Conservation (phyloP, 2,329 filamentous ascomycete species). For the Cladobotryum protrusum region DNA sequence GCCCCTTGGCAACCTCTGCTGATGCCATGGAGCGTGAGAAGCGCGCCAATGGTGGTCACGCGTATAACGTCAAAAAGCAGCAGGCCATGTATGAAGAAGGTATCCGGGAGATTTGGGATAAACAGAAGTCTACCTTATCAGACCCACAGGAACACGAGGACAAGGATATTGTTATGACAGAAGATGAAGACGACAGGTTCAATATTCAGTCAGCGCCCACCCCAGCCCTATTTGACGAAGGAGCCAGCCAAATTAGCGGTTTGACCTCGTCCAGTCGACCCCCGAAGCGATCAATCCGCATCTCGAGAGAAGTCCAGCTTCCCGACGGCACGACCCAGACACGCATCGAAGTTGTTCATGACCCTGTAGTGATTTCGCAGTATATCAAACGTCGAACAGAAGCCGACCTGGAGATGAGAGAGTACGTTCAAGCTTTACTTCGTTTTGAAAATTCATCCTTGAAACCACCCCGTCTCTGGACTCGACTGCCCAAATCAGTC, state of each 20-base stretch:
- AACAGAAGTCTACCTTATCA: slow-evolving; percentile 72
- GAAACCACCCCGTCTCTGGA: slow-evolving; percentile 14
- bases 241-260: slow-evolving; percentile 69
- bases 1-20: slow-evolving; percentile 60
- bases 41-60: slow-evolving; percentile 85
- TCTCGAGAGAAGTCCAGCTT: slow-evolving; percentile 56
- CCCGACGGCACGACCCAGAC: slow-evolving; percentile 49
- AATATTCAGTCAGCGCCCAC: slow-evolving; percentile 66
- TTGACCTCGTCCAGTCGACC: slow-evolving; percentile 59
- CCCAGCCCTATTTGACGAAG: slow-evolving; percentile 67
- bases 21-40: slow-evolving; percentile 84
- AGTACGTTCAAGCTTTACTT: slow-evolving; percentile 45
- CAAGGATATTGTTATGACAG: slow-evolving; percentile 50
- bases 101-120: slow-evolving; percentile 87
- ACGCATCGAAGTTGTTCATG: slow-evolving; percentile 64
- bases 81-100: slow-evolving; percentile 87
- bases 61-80: slow-evolving; percentile 94
- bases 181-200: slow-evolving; percentile 61
- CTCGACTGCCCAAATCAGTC: slow-evolving; percentile 13
- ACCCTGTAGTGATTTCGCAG: slow-evolving; percentile 80
- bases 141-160: slow-evolving; percentile 64
- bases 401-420: slow-evolving; percentile 64
- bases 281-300: slow-evolving; percentile 62
- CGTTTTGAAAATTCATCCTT: slow-evolving; percentile 2
- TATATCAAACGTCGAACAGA: slow-evolving; percentile 75